Base-by-base conservation (phyloP, 495 filamentous ascomycete species). In the Penicillium nucicola region DNA sequence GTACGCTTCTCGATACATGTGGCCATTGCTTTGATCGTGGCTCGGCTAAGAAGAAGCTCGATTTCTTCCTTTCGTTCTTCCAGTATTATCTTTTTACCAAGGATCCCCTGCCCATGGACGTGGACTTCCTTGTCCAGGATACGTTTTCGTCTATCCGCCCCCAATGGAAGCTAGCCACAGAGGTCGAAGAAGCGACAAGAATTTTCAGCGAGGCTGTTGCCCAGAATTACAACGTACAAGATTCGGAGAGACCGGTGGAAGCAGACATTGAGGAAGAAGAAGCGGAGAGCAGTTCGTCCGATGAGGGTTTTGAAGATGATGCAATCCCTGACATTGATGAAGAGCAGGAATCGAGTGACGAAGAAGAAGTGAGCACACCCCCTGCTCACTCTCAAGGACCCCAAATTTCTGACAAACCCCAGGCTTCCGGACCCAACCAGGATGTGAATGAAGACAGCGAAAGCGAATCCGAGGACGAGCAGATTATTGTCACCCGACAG, bases 21-120 rank as follows among this genome's bases (percentile, higher is more conserved):
- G 93, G 93, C 40, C 86, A 92, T 68, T 97, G 90, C 70, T 99
- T 96, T 62, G 92, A 97, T 67, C 86, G 91, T 45, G 93, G 95
- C 5, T 83, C 85, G 30, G 85, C 92, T 1, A 93, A 91, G 63
- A 97, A 96, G 76, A 99, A 97, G 74, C 80, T 99, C 13, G 93
- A 99, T 62, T 97, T 96, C 69, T 99, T 97, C 76, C 78, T 99
- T 43, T 92, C 87, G 0, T 99, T 97, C 70, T 90, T 97, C 66
- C 93, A 92, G 82, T 97, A 96, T 64, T 99, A 99, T 75, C 86
- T 96, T 52, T 83, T 85, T 59, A 88, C 87, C n/a, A 99, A 99
- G 67, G 88, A 95, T 10, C 78, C 88, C 2, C 65, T 96, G 35
- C 95, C 93, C 2, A 96, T 97, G 90, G 93, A 97, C 60, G 85